Evolutionary conservation across 176 grass and related monocot genomes (phyloP).

Genomic region (Phoenix dactylifera): DNA sequence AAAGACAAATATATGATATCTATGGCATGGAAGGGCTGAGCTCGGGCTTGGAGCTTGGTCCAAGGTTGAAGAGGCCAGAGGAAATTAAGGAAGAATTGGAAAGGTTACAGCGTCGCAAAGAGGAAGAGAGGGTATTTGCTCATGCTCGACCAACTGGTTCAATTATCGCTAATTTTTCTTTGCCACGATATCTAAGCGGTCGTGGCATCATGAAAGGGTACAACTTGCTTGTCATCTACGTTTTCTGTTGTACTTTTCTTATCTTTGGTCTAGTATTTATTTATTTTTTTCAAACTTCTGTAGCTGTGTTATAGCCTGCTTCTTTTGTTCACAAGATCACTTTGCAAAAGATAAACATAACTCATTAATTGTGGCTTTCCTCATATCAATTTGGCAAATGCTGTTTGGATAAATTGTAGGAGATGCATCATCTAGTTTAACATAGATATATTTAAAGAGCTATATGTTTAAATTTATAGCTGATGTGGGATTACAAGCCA

Average conservation of each 20-base stretch:
- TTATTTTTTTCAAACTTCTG: background rate
- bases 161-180: constrained; percentile 54
- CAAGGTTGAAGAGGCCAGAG: constrained; percentile 75
- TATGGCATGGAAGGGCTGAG: constrained; percentile 97
- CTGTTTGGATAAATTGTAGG: no score
- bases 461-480: no score
- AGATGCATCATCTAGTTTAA: no score
- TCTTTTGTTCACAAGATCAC: no score
- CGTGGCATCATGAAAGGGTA: constrained; percentile 80
- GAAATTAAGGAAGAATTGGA: constrained; percentile 92
- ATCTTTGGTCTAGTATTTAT: background rate
- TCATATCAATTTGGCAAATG: no score
- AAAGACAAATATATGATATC: constrained; percentile 97
- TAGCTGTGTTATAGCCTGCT: no score
- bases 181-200: constrained; percentile 65
- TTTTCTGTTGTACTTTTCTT: background rate
- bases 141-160: constrained; percentile 51
- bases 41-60: constrained; percentile 85
- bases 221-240: constrained; percentile 1
- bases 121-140: constrained; percentile 57
- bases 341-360: no score
- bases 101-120: constrained; percentile 53
- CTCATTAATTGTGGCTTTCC: no score
- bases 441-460: no score
- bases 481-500: no score